Evolutionary conservation across 2,329 filamentous ascomycete genomes (phyloP), one percentile per base, ranked within the genome.

Genomic region (Coniochaeta ligniaria): DNA sequence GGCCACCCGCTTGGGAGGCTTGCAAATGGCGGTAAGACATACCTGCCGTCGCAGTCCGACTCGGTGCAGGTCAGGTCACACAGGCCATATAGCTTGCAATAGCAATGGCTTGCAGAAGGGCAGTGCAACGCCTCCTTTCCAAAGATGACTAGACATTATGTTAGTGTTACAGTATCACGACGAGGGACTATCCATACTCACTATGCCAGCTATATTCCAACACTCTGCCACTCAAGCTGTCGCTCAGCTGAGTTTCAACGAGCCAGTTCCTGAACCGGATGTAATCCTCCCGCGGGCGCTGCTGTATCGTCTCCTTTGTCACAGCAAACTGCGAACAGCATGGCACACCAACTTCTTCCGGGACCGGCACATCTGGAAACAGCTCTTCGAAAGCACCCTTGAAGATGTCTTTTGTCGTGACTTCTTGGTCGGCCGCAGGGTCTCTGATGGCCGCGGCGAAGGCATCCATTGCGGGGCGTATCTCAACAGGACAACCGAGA

Each of bases 281-380:
- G 64, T 88, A 89, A 61, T 84, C 82, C 11, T 75, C 74, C 52
- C 71, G 71, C 3, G 82, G 76, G 36, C 83, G 74, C 54, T 72
- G 69, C 8, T 68, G 75, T 33, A 88, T 76, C 54, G 78, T 78
- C 7, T 82, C 77, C 8, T 78, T 74, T 3, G 83, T 82, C 7
- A 88, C 80, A 0, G 82, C 86, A 63, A 89, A 89, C 70, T 89
- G 86, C 20, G 84, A 83, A 70, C 85, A 88, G 68, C 85, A 88
- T n/a, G 83, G 77, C 5, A 81, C 79, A 2, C 78, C 83, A 9
- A 87, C 76, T 12, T 77, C 67, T 0, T 74, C 69, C 0, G 83
- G 83, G 4, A 83, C 74, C n/a, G 70, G 67, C 4, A 75, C 63
- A 14, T 68, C 71, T 2, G 74, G 76, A 35, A 79, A 70, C 1